Evolutionary conservation across 2,329 filamentous ascomycete species (phyloP), one percentile per base, ranked within the genome.

Genomic region (Beauveria bassiana): DNA sequence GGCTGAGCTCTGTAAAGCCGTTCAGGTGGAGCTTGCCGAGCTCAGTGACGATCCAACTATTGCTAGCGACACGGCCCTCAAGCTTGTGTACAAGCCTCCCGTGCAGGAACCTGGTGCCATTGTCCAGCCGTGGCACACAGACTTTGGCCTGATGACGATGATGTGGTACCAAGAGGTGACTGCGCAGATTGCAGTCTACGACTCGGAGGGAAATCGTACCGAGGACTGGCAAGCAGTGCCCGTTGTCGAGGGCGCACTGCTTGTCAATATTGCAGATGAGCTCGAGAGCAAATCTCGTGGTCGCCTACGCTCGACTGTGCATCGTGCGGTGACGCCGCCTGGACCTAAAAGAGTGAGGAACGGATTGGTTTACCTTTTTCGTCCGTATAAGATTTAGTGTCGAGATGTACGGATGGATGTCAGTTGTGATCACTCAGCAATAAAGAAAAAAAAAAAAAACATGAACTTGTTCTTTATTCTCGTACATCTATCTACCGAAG

Each of bases 11-110:
- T 61, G 58, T 18, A 24, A 42, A 16, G 50, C 58, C 3, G 9
- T 61, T 4, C 47, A 61, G 4, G 28, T 61, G 34, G 31, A 45
- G n/a, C 20, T 54, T 14, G n/a, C 51, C n/a, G 58, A 61, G 50
- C 50, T 61, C 1, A 52, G 40, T 20, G 58, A 61, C 28, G 40
- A 61, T 28, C 40, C 58, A n/a, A 46, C 26, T 14, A 20, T 47
- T 20, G 38, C 58, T 12, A 46, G 50, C 58, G 58, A 61, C 40
- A 61, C 58, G 43, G 58, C 47, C n/a, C 49, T 61, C 1, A 61
- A 61, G 58, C 58, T 61, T 5, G 58, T 61, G 40, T 42, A 61
- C 58, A 61, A 61, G 16, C 40, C 58, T 24, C 58, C 58, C 4
- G 42, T 61, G 26, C 47, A 61, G 49, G 49, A 53, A 14, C 58